Percentiles rank a stretch among this genome's conserved stretches.
Evolutionary conservation across 768 basidiomycete genomes (phyloP).

Genomic region (Hydnomerulius pinastri): DNA sequence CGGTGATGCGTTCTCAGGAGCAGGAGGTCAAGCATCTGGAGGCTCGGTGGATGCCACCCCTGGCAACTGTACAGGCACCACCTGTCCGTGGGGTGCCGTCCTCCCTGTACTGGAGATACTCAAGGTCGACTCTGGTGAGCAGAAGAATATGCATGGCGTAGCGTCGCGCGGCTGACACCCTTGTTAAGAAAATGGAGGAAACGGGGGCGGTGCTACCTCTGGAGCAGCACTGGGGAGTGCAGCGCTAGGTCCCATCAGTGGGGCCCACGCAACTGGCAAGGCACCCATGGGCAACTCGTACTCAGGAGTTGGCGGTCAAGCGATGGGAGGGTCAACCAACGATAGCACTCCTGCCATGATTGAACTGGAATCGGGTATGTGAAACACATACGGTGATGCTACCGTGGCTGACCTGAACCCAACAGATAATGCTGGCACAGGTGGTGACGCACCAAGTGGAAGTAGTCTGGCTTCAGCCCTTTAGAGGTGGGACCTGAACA

Average conservation of each 20-base stretch:
- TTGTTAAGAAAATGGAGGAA: conserved; percentile 14
- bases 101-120: not conserved
- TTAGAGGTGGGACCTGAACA: conserved; percentile 6
- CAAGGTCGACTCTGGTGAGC: conserved; percentile 13
- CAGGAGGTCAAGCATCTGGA: conserved; percentile 36
- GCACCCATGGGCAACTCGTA: conserved; percentile 9
- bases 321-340: conserved; percentile 7
- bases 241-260: not conserved
- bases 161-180: conserved; percentile 1
- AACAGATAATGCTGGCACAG: conserved; percentile 41
- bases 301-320: conserved; percentile 11
- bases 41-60: conserved; percentile 30
- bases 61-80: conserved; percentile 1
- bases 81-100: no score
- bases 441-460: conserved; percentile 37
- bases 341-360: conserved; percentile 25
- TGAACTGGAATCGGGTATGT: conserved; percentile 36
- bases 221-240: conserved; percentile 3
- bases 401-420: not conserved
- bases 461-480: conserved; percentile 8
- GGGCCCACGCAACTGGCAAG: not conserved
- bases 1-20: conserved; percentile 12
- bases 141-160: not conserved
- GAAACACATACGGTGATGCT: not conserved
- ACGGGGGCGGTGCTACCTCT: conserved; percentile 7